Base-by-base conservation (phyloP, 768 basidiomycete species). In the Tylopilus cervinicoccineus region DNA sequence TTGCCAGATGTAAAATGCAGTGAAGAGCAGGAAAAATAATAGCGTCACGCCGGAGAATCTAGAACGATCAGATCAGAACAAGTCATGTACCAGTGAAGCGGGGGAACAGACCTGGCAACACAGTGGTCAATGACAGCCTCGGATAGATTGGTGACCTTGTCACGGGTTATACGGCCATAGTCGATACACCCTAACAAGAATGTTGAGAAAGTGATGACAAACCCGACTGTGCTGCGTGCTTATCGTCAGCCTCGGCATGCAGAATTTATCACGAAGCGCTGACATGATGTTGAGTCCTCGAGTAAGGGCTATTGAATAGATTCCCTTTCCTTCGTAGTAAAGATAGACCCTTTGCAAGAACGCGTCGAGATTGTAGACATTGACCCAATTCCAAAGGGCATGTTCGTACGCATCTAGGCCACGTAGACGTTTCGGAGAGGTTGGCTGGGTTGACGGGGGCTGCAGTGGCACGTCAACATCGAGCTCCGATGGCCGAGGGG, bases 361-460 rank as follows among this genome's bases (percentile, higher is more conserved):
- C 8, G 83, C 84, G 61, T 99, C 96, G 32, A 99, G 77, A 63
- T 99, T 97, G 64, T 93, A 92, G 12, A 98, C 93, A 63, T 99
- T 99, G 50, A 97, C 93, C 96, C 96, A 99, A 49, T 89, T 88
- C 96, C 96, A 99, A 40, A 98, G 68, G 1, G 96, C 96, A 50
- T 83, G 84, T 66, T 99, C 93, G 60, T 89, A 84, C 12, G 83
- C 81, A 60, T 93, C 87, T 38, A 93, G 65, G 9, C 89, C 86
- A 43, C 81, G 77, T 76, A 83, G 79, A 36, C 70, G 74, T 51
- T 72, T 80, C 17, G 69, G 59, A 36, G 57, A 57, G 23, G 48
- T 19, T 19, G 56, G 55, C 11, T 48, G 59, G 47, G 58, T 58
- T 36, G 61, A 58, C 19, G 54, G 54, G 8, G 54, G 42, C 19